Base-by-base conservation (phyloP, 139 green algal species). In the Chlorella ohadii region DNA sequence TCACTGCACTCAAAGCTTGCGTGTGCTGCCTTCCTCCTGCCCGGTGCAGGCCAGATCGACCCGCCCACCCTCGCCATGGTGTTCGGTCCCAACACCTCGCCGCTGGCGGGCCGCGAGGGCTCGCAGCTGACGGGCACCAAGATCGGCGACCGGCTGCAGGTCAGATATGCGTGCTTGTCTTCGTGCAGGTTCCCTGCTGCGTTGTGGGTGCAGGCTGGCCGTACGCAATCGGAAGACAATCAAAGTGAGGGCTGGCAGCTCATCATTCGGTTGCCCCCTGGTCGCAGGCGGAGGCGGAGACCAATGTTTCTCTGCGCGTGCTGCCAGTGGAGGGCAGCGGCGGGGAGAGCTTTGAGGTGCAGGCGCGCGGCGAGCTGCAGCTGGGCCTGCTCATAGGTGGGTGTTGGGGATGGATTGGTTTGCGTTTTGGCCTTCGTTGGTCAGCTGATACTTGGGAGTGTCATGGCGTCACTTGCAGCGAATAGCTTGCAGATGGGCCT, bases 401-500 rank as follows among this genome's bases (percentile, higher is more conserved):
- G 81, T n/a, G n/a, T n/a, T n/a, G n/a, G n/a, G n/a, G n/a, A n/a
- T n/a, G n/a, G n/a, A n/a, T n/a, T n/a, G n/a, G n/a, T n/a, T n/a
- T n/a, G n/a, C n/a, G n/a, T n/a, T n/a, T n/a, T n/a, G n/a, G n/a
- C n/a, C n/a, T n/a, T n/a, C n/a, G n/a, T n/a, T n/a, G n/a, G n/a
- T n/a, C n/a, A n/a, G n/a, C n/a, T n/a, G n/a, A n/a, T n/a, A n/a
- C n/a, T n/a, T n/a, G n/a, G n/a, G n/a, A n/a, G n/a, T n/a, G n/a
- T n/a, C n/a, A n/a, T n/a, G n/a, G n/a, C n/a, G n/a, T n/a, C n/a
- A n/a, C n/a, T n/a, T n/a, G n/a, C n/a, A n/a, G n/a, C n/a, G n/a
- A n/a, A n/a, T n/a, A n/a, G n/a, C n/a, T n/a, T 98, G 82, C 95
- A 98, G 91, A 92, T 98, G 79, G 95, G 93, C 6, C 90, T 96